Percentiles rank a stretch among this genome's conserved stretches.
Conservation (phyloP, 352 stramenopile genomes). For the Phytophthora citricola region DNA sequence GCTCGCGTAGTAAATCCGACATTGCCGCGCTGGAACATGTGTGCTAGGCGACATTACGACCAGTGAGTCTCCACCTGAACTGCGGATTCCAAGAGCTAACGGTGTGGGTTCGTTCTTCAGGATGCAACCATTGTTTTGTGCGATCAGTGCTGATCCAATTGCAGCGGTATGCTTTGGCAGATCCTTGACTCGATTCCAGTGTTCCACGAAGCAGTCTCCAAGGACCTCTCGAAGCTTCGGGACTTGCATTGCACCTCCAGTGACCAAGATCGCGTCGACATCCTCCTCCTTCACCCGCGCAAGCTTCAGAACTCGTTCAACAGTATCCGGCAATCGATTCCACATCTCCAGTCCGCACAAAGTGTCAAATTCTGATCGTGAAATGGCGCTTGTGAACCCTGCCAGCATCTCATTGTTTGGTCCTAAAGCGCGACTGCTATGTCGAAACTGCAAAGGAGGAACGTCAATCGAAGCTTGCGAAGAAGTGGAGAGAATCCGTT, state of each 20-base stretch:
- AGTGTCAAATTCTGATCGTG: conserved; percentile 45
- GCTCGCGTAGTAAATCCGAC: conserved; percentile 43
- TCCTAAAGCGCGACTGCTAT: conserved; percentile 4
- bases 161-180: conserved; percentile 25
- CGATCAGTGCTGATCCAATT: conserved; percentile 31
- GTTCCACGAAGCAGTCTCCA: conserved; percentile 20
- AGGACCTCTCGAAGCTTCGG: conserved; percentile 35
- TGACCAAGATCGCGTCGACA: conserved; percentile 42
- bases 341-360: conserved; percentile 44
- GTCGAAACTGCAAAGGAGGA: conserved; percentile 26
- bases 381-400: conserved; percentile 41
- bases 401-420: neutral
- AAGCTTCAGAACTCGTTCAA: conserved; percentile 33
- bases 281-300: conserved; percentile 29
- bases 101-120: conserved; percentile 35
- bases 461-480: conserved; percentile 41
- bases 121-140: neutral
- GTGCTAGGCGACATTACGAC: conserved; percentile 34
- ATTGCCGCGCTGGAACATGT: conserved; percentile 28
- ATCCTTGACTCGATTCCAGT: conserved; percentile 18
- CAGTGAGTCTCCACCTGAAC: conserved; percentile 34
- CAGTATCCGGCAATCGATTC: conserved; percentile 16
- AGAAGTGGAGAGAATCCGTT: conserved; percentile 53
- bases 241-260: conserved; percentile 38
- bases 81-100: conserved; percentile 43